Base-by-base conservation (phyloP, 2,329 filamentous ascomycete genomes). In the Colletotrichum lini region DNA sequence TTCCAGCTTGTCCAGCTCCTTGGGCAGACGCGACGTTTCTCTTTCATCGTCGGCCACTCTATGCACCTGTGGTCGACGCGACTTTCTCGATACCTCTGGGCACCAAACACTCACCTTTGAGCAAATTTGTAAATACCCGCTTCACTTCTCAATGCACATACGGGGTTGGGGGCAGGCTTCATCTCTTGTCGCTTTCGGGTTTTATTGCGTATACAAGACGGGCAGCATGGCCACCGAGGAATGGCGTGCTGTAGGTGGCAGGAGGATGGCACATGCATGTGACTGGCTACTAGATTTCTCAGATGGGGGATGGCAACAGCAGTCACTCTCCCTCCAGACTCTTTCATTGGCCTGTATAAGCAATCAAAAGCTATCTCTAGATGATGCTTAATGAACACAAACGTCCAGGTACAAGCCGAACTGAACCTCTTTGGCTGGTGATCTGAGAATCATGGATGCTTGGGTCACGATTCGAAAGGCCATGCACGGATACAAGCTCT, bases 41-140 rank as follows among this genome's bases (percentile, higher is more conserved):
- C 15, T 23, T 54, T 54, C 45, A 15, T 21, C 44, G 16, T 53
- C 59, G 21, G 40, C 69, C 44, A 71, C 50, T 64, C 23, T 54
- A 68, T 45, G 65, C 40, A 59, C 35, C 47, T 44, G 69, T 68
- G 58, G 53, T 58, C 38, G 59, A 45, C 47, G 50, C 40, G 65
- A 68, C 38, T 53, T 66, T 71, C 69, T 71, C 57, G 69, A 71
- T 71, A 71, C 69, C 69, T 71, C 67, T 68, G 53, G 69, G 65
- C 45, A 53, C 61, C 53, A 65, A 40, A 45, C 59, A 58, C 57
- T 53, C 65, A 58, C 57, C 30, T 71, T 53, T 64, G 40, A 68
- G 65, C 68, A 68, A 45, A 53, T 44, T 21, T 71, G 69, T 71
- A 68, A 63, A 71, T 71, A 71, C 65, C 65, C 58, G 38, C 45